These are phyloP conservation scores for Pittosporum tobira DNA, from an alignment of 129 eudicot genomes.

Conservation along the genomic window DNA sequence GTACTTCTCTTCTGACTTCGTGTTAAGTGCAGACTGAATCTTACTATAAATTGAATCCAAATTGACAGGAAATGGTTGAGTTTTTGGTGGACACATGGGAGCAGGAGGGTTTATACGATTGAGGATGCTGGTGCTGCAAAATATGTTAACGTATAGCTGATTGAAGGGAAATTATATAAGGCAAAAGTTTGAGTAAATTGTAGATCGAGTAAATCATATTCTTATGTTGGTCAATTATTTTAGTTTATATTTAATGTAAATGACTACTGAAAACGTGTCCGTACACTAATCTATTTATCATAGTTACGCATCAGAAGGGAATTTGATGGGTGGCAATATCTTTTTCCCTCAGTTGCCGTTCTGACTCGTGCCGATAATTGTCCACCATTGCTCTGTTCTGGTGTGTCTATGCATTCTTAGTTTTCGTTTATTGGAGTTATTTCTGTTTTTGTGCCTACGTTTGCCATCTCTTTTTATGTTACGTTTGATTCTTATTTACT, in stretches of 20 bases:
- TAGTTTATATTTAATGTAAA: not conserved
- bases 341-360: no score
- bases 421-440: no score
- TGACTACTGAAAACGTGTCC: not conserved
- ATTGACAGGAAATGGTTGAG: slow-evolving; percentile 49
- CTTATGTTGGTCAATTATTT: not conserved
- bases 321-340: no score
- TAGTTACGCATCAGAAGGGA: no score
- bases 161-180: not conserved
- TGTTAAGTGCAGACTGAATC: not conserved
- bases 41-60: slow-evolving; percentile 2
- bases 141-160: slow-evolving; percentile 26
- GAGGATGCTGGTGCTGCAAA: slow-evolving; percentile 12
- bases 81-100: slow-evolving; percentile 58
- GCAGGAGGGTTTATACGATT: slow-evolving; percentile 47
- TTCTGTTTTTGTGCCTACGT: no score
- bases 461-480: no score
- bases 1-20: slow-evolving; percentile 3
- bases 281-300: not conserved
- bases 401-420: no score
- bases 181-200: slow-evolving; percentile 5
- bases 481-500: no score
- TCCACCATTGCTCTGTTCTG: no score
- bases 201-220: not conserved
- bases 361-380: no score